Conservation (phyloP, 2,329 filamentous ascomycete genomes). For the Fusarium decemcellulare region DNA sequence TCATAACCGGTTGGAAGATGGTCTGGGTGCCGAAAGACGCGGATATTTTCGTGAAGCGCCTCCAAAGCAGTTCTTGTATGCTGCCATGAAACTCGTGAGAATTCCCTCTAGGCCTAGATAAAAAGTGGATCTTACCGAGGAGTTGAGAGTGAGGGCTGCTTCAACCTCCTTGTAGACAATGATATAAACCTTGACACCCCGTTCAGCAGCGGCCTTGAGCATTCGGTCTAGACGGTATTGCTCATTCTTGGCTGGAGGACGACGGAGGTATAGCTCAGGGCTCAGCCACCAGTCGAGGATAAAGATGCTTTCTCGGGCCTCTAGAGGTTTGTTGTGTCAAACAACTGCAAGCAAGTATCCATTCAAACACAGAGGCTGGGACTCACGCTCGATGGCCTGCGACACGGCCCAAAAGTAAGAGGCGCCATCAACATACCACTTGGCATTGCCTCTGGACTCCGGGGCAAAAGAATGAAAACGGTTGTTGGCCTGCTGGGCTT, state of each 20-base stretch:
- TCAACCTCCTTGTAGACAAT: conserved; percentile 95
- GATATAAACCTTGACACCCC: conserved; percentile 86
- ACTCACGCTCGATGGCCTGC: conserved; percentile 77
- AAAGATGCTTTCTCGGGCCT: conserved; percentile 83
- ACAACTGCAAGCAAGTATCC: conserved; percentile 13
- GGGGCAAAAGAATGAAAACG: conserved; percentile 80
- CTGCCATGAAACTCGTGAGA: conserved; percentile 52
- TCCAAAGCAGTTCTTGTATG: conserved; percentile 88
- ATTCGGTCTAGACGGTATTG: conserved; percentile 87
- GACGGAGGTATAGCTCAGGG: conserved; percentile 88
- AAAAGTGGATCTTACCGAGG: conserved; percentile 54
- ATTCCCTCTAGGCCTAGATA: not conserved
- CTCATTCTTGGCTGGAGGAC: conserved; percentile 86
- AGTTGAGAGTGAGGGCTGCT: conserved; percentile 77
- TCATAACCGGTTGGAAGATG: conserved; percentile 83
- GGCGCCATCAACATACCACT: conserved; percentile 91
- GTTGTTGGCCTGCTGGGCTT: conserved; percentile 62
- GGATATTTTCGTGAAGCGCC: conserved; percentile 84
- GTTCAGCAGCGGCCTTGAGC: conserved; percentile 84
- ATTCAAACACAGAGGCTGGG: not conserved
- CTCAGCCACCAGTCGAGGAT: conserved; percentile 94
- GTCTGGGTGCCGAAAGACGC: conserved; percentile 91
- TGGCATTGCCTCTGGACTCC: conserved; percentile 79
- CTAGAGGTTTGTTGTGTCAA: conserved; percentile 50
- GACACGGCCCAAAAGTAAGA: conserved; percentile 90